Percentiles rank a stretch among this genome's conserved stretches.
phyloP scores from a whole-genome alignment of 768 basidiomycete species.

The Crepidotus variabilis region DNA sequence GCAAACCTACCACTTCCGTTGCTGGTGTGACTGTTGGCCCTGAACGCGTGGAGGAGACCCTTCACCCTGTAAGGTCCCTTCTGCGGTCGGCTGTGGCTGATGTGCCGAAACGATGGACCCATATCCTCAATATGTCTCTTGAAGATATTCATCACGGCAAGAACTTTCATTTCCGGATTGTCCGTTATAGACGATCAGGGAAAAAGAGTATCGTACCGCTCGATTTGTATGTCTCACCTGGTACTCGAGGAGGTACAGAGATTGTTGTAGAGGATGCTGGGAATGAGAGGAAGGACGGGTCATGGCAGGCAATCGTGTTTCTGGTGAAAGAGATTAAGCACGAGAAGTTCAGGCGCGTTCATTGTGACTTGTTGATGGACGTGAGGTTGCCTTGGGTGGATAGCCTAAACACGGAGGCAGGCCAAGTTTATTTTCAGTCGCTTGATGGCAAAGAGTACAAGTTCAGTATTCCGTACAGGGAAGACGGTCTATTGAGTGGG shows the following conservation, averaged over 20 bases:
- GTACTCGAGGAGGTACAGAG: conserved; percentile 50
- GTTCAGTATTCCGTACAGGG: conserved; percentile 43
- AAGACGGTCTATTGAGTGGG: conserved; percentile 39
- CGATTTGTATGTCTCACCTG: conserved; percentile 49
- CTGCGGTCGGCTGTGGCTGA: conserved; percentile 24
- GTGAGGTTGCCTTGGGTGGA: conserved; percentile 55
- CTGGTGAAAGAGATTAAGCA: conserved; percentile 51
- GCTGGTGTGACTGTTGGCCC: conserved; percentile 9
- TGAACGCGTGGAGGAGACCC: conserved; percentile 14
- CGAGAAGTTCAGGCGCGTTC: conserved; percentile 44
- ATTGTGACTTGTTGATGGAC: conserved; percentile 46
- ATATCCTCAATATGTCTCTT: conserved; percentile 47
- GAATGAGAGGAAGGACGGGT: conserved; percentile 54
- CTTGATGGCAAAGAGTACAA: conserved; percentile 48
- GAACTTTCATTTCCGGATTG: conserved; percentile 47
- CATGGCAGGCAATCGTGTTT: conserved; percentile 58
- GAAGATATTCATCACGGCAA: conserved; percentile 55
- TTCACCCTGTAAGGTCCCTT: conserved; percentile 16
- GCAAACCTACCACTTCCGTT: neutral
- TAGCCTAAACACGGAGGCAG: conserved; percentile 37
- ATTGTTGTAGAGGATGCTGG: conserved; percentile 50
- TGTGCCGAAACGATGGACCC: conserved; percentile 32
- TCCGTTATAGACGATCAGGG: conserved; percentile 43
- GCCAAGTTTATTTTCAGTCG: conserved; percentile 43
- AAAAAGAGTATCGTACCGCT: conserved; percentile 45